phyloP scores from a whole-genome alignment of 192 early-diverging fungal genomes.

The Podochytrium sp. region DNA sequence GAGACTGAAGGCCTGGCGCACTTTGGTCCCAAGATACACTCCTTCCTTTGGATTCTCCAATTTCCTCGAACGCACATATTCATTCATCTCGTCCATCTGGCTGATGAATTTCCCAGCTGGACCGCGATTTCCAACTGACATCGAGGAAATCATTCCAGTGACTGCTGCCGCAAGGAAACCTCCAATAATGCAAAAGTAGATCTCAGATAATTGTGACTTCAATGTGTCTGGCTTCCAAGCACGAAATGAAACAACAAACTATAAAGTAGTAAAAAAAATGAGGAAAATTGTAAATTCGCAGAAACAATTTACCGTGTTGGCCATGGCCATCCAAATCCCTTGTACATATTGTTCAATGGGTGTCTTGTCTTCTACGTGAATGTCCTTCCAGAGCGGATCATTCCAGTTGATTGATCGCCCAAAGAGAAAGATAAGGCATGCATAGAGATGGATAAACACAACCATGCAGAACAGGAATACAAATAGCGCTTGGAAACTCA shows the following conservation, averaged over 20 bases:
- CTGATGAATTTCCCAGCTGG: constrained; percentile 39
- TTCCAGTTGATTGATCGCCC: too few relatives aligned
- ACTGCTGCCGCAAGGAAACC: constrained; percentile 34
- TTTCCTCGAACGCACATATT: constrained; percentile 49
- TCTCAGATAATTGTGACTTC: background rate
- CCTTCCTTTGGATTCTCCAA: too few relatives aligned
- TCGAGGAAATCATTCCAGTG: constrained; percentile 47
- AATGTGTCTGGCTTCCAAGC: constrained; percentile 7
- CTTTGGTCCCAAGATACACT: background rate
- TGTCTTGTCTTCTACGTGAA: background rate
- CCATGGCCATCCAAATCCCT: constrained; percentile 7
- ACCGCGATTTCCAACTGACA: constrained; percentile 42
- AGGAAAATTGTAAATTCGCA: too few relatives aligned
- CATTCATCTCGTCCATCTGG: constrained; percentile 51
- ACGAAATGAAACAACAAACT: constrained; percentile 13
- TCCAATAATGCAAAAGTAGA: background rate
- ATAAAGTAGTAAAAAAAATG: background rate
- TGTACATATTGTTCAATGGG: background rate
- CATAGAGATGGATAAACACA: constrained; percentile 4
- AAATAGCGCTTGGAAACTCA: constrained; percentile 2
- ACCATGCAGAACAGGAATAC: constrained; percentile 5
- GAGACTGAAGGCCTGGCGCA: constrained; percentile 42
- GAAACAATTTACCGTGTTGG: background rate
- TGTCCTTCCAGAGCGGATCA: background rate
- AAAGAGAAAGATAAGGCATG: constrained; percentile 6